These are phyloP conservation scores for Neurospora sp. DNA, from an alignment of 495 filamentous ascomycete species.

Conservation along the genomic window DNA sequence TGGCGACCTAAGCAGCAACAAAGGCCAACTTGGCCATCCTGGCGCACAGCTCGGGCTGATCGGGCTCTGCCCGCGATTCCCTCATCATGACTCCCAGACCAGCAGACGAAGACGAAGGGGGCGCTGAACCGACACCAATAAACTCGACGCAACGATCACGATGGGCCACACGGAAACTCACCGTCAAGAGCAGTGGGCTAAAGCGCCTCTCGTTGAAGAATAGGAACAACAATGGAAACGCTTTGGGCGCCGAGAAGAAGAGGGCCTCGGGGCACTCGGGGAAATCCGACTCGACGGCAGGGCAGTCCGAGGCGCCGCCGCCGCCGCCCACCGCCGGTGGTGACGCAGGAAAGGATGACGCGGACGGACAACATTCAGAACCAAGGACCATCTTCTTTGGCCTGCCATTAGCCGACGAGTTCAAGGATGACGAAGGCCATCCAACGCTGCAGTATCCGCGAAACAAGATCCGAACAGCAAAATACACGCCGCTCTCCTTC, in stretches of 20 bases:
- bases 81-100: constrained; percentile 30
- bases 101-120: constrained; percentile 32
- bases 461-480: constrained; percentile 97
- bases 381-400: constrained; percentile 69
- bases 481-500: constrained; percentile 93
- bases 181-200: constrained; percentile 56
- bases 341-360: constrained; percentile 27
- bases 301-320: constrained; percentile 30
- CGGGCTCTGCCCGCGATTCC: constrained; percentile 41
- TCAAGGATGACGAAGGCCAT: constrained; percentile 73
- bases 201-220: constrained; percentile 82
- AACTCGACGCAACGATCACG: constrained; percentile 53
- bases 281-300: constrained; percentile 30
- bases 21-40: constrained; percentile 30
- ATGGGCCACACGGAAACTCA: constrained; percentile 87
- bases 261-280: constrained; percentile 53
- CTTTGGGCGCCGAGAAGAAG: constrained; percentile 58
- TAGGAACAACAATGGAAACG: constrained; percentile 55
- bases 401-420: constrained; percentile 63
- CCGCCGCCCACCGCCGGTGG: constrained; percentile 27
- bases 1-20: constrained; percentile 16
- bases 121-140: constrained; percentile 28
- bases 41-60: constrained; percentile 35
- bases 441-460: constrained; percentile 60
- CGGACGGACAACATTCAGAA: constrained; percentile 6